Evolutionary conservation across 257 asterid species (phyloP), one percentile per base, ranked within the genome.

Genomic region (Nemophila menziesii): DNA sequence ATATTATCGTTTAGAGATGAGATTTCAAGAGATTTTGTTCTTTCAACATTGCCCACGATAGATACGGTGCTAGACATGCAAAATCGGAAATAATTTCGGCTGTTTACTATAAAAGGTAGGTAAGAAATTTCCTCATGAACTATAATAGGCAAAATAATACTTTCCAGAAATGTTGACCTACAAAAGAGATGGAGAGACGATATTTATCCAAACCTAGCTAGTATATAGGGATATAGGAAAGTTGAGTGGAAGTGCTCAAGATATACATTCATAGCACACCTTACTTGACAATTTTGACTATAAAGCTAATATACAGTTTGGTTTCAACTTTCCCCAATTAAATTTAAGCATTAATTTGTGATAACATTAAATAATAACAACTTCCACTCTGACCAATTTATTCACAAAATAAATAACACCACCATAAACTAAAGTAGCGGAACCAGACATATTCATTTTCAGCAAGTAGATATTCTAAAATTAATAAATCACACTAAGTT

Each of bases 1-100:
- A 39, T 52, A 57, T 58, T 68, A 21, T 73, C 86, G 48, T 48
- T 64, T 33, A 65, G 34, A 26, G 64, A 33, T 17, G 36, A 18
- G 16, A 67, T 49, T 56, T 63, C 83, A 15, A 77, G 66, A 40
- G 94, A 85, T 49, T 45, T 69, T 38, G 82, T 64, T 61, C 68
- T 62, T 63, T 65, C 83, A 57, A 61, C 68, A 46, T 55, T 60
- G 52, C 57, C 70, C 50, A 55, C 75, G 52, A 54, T 65, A 71
- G 85, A 76, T 93, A 44, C 83, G 49, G 69, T 75, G 60, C 75
- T 89, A 85, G 99, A 77, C 99, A 90, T 90, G 92, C 99, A 85
- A 56, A 87, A 71, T 62, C 14, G n/a, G 19, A 20, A 5, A 1
- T 41, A 11, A 19, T 15, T 41, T 41, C 26, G 12, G 23, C 1